A percentile compares a stretch with the other conserved stretches of the same genome.
These are phyloP conservation scores for Suillus cothurnatus DNA, from an alignment of 768 basidiomycete genomes.

Conservation along the genomic window DNA sequence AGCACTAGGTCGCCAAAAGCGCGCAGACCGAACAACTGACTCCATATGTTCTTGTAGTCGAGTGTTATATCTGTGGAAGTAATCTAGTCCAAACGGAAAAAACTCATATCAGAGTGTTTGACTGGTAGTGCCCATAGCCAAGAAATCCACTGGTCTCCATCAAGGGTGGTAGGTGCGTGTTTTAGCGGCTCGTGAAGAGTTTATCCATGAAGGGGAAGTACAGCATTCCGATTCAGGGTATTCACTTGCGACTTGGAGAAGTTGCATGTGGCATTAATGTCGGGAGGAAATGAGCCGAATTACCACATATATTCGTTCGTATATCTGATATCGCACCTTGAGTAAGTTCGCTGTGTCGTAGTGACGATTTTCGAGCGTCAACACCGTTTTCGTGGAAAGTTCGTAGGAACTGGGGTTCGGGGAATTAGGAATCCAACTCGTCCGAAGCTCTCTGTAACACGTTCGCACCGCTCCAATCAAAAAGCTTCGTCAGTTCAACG, in stretches of 20 bases:
- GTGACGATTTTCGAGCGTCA: not conserved
- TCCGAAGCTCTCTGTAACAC: no score
- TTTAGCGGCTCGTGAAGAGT: not conserved
- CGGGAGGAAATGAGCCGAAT: not conserved
- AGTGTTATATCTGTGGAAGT: slow-evolving; percentile 10
- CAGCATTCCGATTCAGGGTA: slow-evolving; percentile 17
- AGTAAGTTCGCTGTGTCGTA: not conserved
- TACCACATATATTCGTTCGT: not conserved
- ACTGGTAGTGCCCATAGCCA: slow-evolving; percentile 90
- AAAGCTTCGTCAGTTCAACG: no score
- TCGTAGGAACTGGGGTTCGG: not conserved
- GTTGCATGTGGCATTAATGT: no score
- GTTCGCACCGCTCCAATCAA: no score
- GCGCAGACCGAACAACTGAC: not conserved
- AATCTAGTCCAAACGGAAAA: not conserved
- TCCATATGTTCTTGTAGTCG: not conserved
- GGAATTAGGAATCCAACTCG: no score
- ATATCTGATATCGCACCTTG: not conserved
- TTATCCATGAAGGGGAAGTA: not conserved
- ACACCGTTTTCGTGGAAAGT: not conserved
- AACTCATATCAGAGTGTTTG: slow-evolving; percentile 78
- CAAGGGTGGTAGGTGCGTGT: slow-evolving; percentile 63
- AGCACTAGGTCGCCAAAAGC: not conserved
- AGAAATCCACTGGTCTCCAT: slow-evolving; percentile 92
- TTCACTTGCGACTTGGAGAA: not conserved